Percentiles rank a stretch among this genome's conserved stretches.
Conservation (phyloP, 2,329 filamentous ascomycete genomes). For the Cladosporium sp. region DNA sequence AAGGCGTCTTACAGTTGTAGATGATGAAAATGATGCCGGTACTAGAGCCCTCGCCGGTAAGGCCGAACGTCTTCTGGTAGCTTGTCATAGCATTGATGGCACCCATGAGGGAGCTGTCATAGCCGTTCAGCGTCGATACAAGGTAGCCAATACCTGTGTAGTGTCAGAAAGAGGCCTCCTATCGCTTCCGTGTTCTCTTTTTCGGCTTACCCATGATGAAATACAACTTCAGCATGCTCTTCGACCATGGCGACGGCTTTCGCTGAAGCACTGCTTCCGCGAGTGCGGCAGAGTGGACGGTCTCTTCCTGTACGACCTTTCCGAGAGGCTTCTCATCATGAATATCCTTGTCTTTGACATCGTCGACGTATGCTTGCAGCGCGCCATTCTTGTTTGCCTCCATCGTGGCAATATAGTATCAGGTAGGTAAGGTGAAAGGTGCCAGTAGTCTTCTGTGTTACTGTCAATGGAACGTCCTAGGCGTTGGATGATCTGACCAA, state of each 20-base stretch:
- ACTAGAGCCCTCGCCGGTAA: slow-evolving; percentile 43
- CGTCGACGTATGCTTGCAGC: slow-evolving; percentile 15
- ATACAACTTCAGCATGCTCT: slow-evolving; percentile 22
- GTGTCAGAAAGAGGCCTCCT: neutral
- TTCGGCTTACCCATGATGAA: slow-evolving; percentile 12
- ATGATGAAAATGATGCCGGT: slow-evolving; percentile 42
- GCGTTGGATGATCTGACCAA: too few relatives aligned
- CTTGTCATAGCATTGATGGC: slow-evolving; percentile 49
- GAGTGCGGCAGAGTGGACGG: slow-evolving; percentile 20
- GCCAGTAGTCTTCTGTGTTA: too few relatives aligned
- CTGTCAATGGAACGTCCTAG: too few relatives aligned
- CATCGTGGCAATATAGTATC: slow-evolving; percentile 31
- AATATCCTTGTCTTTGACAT: slow-evolving; percentile 1
- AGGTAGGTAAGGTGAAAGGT: too few relatives aligned
- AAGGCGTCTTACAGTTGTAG: slow-evolving; percentile 33
- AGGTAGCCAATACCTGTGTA: slow-evolving; percentile 11
- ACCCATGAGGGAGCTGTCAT: slow-evolving; percentile 36
- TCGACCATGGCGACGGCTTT: slow-evolving; percentile 19
- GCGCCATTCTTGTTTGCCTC: slow-evolving; percentile 36
- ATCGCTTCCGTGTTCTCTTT: neutral
- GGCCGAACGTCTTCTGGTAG: slow-evolving; percentile 46
- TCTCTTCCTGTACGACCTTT: slow-evolving; percentile 18
- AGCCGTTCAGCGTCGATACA: slow-evolving; percentile 16
- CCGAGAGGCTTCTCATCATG: slow-evolving; percentile 15
- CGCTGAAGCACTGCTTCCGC: slow-evolving; percentile 18